Base-by-base conservation (phyloP, 108 stramenopile genomes). In the Chaetoceros muelleri region DNA sequence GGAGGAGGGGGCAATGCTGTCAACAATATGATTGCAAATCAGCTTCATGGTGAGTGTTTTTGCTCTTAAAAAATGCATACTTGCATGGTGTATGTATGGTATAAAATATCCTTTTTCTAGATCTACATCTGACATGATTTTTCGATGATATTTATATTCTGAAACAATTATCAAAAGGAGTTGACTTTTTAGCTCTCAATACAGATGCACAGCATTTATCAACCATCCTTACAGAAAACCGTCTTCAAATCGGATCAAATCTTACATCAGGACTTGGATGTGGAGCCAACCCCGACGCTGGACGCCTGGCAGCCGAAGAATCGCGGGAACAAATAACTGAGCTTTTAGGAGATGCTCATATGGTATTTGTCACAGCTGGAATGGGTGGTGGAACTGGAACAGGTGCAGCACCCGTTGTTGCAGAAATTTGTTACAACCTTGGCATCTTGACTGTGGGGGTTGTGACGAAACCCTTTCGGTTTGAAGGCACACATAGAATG, bases 361-460 rank as follows among this genome's bases (percentile, higher is more conserved):
- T 90, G 79, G 79, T 84, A 40, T 90, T 90, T 53, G 74, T 90
- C 22, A 81, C 87, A 0, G 78, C 78, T 3, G 84, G 87, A 21
- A 84, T 87, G 86, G 86, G 82, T 2, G 84, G 88, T 22, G 88
- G 88, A 20, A 90, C 88, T 3, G 88, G 88, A 1, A 80, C 82
- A 1, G 88, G 88, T 16, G 89, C 89, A 2, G 81, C 85, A 29
- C 85, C 89, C 2, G 70, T 87, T 28, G 83, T 90, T 8, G 84
- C 89, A 3, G 80, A 84, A 56, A 66, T 87, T 28, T 81, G 81
- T 51, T 77, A 80, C 50, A 76, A 84, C 57, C 58, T 73, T 63
- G 85, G 82, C 7, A 81, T 82, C 16, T 40, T 87, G 55, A 87
- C 85, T 1, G 83, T 87, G n/a, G 85, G 79, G 48, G 85, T 91